A percentile compares a stretch with the other conserved stretches of the same genome.
Evolutionary conservation across 306 rosid species (phyloP).

Genomic region (Crotalaria pallida): DNA sequence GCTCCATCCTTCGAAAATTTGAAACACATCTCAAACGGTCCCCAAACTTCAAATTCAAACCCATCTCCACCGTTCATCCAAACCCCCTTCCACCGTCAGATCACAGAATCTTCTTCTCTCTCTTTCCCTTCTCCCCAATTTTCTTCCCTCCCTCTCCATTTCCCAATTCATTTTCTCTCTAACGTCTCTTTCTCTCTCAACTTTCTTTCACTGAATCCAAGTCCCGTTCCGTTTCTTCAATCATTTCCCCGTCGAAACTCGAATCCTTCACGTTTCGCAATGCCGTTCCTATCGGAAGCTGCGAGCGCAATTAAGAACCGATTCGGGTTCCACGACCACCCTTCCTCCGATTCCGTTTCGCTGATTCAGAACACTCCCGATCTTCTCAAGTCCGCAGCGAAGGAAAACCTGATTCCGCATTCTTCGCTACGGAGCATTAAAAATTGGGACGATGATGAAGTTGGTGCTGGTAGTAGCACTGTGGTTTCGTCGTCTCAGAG

Average conservation of each 20-base stretch:
- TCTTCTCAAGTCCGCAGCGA: conserved; percentile 53
- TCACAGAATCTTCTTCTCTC: conserved; percentile 24
- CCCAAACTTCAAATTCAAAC: conserved; percentile 21
- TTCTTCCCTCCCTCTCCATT: not conserved
- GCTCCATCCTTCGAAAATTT: conserved; percentile 35
- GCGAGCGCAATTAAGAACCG: conserved; percentile 83
- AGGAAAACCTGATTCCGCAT: conserved; percentile 34
- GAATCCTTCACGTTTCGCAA: not conserved
- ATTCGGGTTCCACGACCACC: conserved; percentile 79
- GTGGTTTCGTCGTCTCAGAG: conserved; percentile 45
- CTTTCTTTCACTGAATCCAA: not conserved
- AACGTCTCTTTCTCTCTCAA: not conserved
- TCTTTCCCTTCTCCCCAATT: not conserved
- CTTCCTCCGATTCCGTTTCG: conserved; percentile 38
- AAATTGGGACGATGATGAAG: conserved; percentile 49
- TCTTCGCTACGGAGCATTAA: conserved; percentile 49
- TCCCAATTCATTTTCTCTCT: not conserved
- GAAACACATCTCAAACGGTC: conserved; percentile 50
- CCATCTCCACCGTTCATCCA: conserved; percentile 38
- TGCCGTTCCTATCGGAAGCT: conserved; percentile 83
- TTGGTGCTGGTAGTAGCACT: conserved; percentile 21
- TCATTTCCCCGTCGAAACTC: not conserved
- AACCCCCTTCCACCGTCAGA: conserved; percentile 26
- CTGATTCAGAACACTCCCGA: conserved; percentile 59
- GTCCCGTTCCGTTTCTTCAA: not conserved